Conservation (phyloP, 1,139 yeast species). For the Petasospora rhodanensis region DNA sequence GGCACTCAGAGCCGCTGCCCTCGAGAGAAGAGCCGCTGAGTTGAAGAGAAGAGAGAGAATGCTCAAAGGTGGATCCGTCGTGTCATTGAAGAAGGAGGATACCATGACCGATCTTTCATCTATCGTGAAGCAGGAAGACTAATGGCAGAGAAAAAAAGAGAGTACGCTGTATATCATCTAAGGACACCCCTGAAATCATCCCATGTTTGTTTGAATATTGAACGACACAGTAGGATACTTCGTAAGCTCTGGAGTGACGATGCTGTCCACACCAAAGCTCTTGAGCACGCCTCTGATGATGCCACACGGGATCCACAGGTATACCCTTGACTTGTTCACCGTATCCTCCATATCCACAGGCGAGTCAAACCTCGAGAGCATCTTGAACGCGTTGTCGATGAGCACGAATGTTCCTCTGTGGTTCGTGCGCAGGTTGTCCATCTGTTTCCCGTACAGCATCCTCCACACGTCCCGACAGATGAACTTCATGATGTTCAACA, state of each 20-base stretch:
- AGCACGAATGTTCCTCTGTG: slow-evolving; percentile 84
- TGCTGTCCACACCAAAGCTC: slow-evolving; percentile 64
- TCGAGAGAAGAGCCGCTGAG: slow-evolving; percentile 72
- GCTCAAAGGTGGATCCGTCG: slow-evolving; percentile 29
- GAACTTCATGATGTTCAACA: slow-evolving; percentile 82
- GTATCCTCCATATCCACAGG: slow-evolving; percentile 46
- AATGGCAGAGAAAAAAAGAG: too few relatives aligned
- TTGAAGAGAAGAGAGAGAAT: slow-evolving; percentile 61
- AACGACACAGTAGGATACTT: slow-evolving; percentile 66
- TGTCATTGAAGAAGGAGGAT: slow-evolving; percentile 42
- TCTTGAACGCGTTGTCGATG: slow-evolving; percentile 60
- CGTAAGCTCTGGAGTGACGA: slow-evolving; percentile 63
- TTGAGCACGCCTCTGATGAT: slow-evolving; percentile 73
- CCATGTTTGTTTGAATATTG: slow-evolving; percentile 59
- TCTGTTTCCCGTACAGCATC: slow-evolving; percentile 72
- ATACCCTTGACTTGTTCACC: slow-evolving; percentile 43
- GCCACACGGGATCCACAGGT: slow-evolving; percentile 81
- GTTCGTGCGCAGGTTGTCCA: slow-evolving; percentile 87
- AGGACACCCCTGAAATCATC: too few relatives aligned
- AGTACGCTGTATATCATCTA: too few relatives aligned
- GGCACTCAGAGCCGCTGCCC: slow-evolving; percentile 66
- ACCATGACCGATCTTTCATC: slow-evolving; percentile 53
- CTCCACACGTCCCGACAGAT: slow-evolving; percentile 92
- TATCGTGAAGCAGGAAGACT: slow-evolving; percentile 24
- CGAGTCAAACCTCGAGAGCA: slow-evolving; percentile 54